phyloP scores from a whole-genome alignment of 2,329 filamentous ascomycete species.

The Cadophora sp. region DNA sequence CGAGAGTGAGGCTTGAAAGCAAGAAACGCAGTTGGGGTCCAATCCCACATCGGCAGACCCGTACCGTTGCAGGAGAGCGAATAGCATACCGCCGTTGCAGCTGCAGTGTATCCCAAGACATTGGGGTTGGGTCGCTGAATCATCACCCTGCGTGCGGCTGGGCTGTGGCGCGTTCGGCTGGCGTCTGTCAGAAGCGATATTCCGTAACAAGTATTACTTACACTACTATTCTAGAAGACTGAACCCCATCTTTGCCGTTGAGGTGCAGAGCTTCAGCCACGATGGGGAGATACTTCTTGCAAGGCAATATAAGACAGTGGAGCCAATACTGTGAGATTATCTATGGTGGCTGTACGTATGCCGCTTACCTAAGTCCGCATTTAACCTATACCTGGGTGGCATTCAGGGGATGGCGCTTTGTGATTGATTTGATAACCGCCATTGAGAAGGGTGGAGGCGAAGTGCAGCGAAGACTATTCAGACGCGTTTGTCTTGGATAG shows the following conservation, averaged over 20 bases:
- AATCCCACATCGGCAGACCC: background rate
- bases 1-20: background rate
- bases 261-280: slow-evolving; percentile 1
- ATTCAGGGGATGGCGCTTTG: no score
- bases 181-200: slow-evolving; percentile 8
- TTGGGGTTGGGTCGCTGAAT: slow-evolving; percentile 9
- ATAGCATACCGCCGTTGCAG: background rate
- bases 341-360: background rate
- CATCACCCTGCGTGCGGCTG: slow-evolving; percentile 11
- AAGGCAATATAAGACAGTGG: background rate
- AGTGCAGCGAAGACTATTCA: no score
- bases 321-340: background rate
- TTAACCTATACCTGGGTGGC: no score
- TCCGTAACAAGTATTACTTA: no score
- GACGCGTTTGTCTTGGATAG: no score
- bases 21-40: background rate
- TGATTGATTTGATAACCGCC: no score
- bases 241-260: background rate
- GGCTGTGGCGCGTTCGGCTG: background rate
- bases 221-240: background rate
- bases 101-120: background rate
- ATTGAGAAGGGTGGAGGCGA: no score
- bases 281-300: background rate
- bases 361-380: background rate
- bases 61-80: background rate